Base-by-base conservation (phyloP, 176 grass and related monocot species). In the Olyra latifolia region DNA sequence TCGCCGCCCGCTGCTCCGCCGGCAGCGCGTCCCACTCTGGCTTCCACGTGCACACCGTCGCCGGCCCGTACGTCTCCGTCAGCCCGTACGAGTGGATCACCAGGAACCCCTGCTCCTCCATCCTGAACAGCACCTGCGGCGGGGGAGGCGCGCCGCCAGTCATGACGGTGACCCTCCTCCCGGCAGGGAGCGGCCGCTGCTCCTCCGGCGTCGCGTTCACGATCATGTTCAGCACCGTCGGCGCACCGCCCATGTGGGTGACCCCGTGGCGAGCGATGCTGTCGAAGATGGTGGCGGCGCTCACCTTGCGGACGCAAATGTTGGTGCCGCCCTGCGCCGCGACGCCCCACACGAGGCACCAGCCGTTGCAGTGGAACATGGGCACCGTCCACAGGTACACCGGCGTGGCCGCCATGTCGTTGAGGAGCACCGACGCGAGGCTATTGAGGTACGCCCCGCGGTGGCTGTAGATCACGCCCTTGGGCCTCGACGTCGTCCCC, bases 331-430 rank as follows among this genome's bases (percentile, higher is more conserved):
- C 95, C 87, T 95, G 85, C 72, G 81, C 90, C 22, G 88, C 95
- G 11, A 98, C 74, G 48, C 88, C 90, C 95, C 95, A 98, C 12
- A 56, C 0, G 4, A 93, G 69, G 74, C 92, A 95, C 95, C 92
- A 93, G 7, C 95, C 95, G 54, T 95, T 95, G 83, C 86, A 98
- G 64, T 98, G 92, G 81, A 98, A 98, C 88, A 98, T 93, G 47
- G 90, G 95, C 59, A 98, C 89, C 14, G 86, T 84, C 90, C 95
- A 93, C 45, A 98, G 82, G 82, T 91, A 91, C 20, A 98, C 90
- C 2, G 88, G 88, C 88, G 68, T 69, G 29, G 86, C 50, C 23
- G 71, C 6, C 66, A 95, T 88, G 66, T 83, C 83, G 65, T 69
- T 89, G 1, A 86, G 32, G 8, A 98, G 78, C 49, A 98, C 76